Conservation (phyloP, 805 yeast genomes). For the Kuraishia ogatae region DNA sequence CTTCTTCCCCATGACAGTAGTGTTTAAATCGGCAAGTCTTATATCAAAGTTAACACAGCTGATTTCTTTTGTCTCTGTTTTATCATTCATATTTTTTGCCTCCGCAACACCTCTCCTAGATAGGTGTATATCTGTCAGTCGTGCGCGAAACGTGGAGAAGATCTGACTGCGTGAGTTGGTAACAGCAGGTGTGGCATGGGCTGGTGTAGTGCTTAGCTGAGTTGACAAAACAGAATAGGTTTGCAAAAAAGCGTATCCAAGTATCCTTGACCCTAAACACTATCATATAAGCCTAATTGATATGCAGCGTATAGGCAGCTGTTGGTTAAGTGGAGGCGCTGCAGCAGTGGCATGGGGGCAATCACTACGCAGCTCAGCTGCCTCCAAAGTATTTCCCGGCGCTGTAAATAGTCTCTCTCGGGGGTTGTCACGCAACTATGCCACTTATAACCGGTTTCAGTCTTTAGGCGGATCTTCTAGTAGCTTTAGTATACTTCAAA, state of each 20-base stretch:
- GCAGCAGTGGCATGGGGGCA: not conserved
- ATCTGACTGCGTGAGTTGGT: no score
- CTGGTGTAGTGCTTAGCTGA: no score
- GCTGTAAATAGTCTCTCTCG: not conserved
- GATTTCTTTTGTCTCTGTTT: no score
- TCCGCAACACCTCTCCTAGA: no score
- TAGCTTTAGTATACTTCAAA: not conserved
- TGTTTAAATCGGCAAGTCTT: not conserved
- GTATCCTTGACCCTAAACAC: not conserved
- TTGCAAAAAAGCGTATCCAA: no score
- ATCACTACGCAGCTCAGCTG: not conserved
- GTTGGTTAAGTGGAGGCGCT: not conserved
- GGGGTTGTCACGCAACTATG: not conserved
- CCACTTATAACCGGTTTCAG: conserved; percentile 1
- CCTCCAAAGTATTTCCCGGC: not conserved
- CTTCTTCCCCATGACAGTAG: conserved; percentile 31
- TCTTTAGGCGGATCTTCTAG: not conserved
- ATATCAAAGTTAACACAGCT: no score
- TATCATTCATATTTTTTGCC: no score
- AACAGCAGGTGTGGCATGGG: no score
- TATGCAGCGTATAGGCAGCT: not conserved
- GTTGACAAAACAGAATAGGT: no score
- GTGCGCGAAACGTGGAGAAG: no score
- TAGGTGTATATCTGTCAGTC: no score
- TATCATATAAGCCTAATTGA: not conserved